phyloP scores from a whole-genome alignment of 179 eudicot species.

The Carnegiea gigantea region DNA sequence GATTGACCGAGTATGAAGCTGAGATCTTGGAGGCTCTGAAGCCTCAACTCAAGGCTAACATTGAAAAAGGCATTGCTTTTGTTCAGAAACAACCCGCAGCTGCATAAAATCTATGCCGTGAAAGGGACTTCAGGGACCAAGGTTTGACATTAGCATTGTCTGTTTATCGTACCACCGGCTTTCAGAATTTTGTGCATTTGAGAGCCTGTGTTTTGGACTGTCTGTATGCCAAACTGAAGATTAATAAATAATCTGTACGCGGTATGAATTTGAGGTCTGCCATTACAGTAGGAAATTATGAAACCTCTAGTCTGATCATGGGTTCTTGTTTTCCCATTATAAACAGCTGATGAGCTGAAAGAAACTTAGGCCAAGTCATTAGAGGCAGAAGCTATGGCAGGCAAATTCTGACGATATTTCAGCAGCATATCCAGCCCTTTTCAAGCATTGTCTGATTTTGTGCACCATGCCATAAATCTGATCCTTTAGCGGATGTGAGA shows the following conservation, averaged over 20 bases:
- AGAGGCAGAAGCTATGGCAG: no score
- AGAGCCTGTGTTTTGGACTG: not conserved
- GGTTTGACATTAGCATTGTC: not conserved
- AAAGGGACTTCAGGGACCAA: not conserved
- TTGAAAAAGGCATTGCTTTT: not conserved
- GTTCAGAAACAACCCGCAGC: not conserved
- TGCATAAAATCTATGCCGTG: not conserved
- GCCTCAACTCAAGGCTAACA: conserved; percentile 42
- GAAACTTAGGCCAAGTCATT: no score
- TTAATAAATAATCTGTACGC: not conserved
- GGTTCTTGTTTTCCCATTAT: conserved; percentile 60
- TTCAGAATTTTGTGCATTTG: not conserved
- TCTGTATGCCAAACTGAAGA: conserved; percentile 1
- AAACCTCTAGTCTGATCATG: conserved; percentile 49
- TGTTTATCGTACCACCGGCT: not conserved
- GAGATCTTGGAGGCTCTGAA: conserved; percentile 48
- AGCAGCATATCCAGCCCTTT: no score
- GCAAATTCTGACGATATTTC: no score
- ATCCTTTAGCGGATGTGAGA: no score
- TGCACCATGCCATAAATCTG: no score
- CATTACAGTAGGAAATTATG: conserved; percentile 46
- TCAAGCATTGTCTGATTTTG: no score
- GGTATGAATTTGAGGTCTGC: not conserved
- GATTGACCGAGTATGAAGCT: conserved; percentile 43
- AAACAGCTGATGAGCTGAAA: conserved; percentile 5